Base-by-base conservation (phyloP, 208 protist species). In the Novymonas esmeraldas region DNA sequence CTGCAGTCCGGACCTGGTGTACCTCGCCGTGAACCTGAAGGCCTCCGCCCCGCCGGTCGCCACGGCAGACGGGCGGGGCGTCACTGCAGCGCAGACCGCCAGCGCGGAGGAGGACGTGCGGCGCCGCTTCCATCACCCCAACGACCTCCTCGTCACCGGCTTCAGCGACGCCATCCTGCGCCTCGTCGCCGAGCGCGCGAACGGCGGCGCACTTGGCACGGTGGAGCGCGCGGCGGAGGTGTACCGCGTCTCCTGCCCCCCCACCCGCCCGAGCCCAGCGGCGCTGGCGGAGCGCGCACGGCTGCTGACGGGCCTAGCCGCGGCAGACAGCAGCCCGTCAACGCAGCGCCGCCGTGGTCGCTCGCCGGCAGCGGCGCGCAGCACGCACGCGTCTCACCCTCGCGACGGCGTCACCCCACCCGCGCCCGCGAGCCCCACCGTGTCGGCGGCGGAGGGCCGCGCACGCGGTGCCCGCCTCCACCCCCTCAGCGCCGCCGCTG, bases 111-210 rank as follows among this genome's bases (percentile, higher is more conserved):
- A 55, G 10, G 70, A 54, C 28, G 55, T 79, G 59, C 33, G 48
- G 31, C 41, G 31, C 31, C 76, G 79, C 18, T 94, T 83, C 38
- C 7, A 6, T 20, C 92, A 98, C 59, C 82, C 71, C 68, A 97
- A 98, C 52, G 93, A 98, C 60, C 67, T 98, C 14, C 67, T 97
- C 3, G 55, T 98, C 38, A 85, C 78, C 2, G 97, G 97, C 31
- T 98, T 98, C 73, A 93, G 79, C 62, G 95, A 98, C 28, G 60
- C 79, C 29, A 92, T 98, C 45, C 66, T 98, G 22, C 85, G 91
- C 33, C 90, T 98, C 63, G 85, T 98, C 36, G 97, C 95, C 26
- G 91, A 98, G 77, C 69, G 92, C 13, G 70, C 76, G 49, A 65
- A 70, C 50, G 80, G 83, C 18, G 85, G 92, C 9, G 26, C 89